Percentiles rank a stretch among this genome's conserved stretches.
phyloP scores from a whole-genome alignment of 306 rosid species.

The Fagus crenata region DNA sequence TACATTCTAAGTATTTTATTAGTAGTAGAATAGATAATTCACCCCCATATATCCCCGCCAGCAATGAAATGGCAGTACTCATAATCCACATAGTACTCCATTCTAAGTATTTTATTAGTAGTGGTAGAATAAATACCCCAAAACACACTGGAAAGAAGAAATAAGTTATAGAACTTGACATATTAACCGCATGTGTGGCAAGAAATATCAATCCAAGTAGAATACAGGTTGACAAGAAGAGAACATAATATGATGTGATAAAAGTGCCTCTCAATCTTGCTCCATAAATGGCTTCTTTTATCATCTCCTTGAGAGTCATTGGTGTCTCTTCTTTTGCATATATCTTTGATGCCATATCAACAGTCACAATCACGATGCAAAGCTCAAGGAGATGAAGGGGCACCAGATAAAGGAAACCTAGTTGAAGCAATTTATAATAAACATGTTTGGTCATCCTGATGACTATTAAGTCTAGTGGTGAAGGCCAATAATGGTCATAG shows the following conservation, averaged over 20 bases:
- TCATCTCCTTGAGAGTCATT: constrained; percentile 40
- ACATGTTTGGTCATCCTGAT: constrained; percentile 15
- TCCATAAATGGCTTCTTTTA: constrained; percentile 30
- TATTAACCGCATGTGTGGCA: neutral
- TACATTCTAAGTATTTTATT: no score
- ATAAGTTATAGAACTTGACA: neutral
- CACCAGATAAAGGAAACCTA: constrained; percentile 36
- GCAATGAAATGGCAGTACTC: constrained; percentile 42
- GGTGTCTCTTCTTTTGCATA: constrained; percentile 21
- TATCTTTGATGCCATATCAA: constrained; percentile 41
- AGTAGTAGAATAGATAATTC: no score
- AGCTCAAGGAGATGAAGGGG: constrained; percentile 45
- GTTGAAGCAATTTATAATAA: constrained; percentile 33
- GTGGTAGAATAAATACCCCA: constrained; percentile 22
- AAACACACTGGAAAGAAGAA: constrained; percentile 15
- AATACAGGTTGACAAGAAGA: constrained; percentile 31
- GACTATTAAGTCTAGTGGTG: neutral
- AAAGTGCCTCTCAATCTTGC: constrained; percentile 37
- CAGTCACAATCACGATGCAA: constrained; percentile 28
- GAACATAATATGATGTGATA: constrained; percentile 35
- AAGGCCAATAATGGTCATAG: no score
- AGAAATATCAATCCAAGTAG: constrained; percentile 32
- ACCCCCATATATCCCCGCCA: constrained; percentile 48
- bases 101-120: constrained; percentile 22
- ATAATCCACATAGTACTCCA: no score